A percentile compares a stretch with the other conserved stretches of the same genome.
phyloP scores from a whole-genome alignment of 331 rosid species.

The Telfairia occidentalis region DNA sequence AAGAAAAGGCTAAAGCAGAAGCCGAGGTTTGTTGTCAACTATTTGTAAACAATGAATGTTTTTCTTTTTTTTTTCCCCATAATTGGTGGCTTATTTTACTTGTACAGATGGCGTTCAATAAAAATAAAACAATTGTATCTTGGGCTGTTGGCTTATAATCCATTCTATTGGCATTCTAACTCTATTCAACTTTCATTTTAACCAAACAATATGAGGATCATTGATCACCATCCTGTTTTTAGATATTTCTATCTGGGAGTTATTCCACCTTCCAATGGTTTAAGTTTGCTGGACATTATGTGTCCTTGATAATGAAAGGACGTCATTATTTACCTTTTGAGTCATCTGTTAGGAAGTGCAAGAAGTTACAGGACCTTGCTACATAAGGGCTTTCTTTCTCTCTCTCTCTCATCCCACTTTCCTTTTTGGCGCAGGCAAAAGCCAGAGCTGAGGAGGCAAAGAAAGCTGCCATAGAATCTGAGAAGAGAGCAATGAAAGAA shows the following conservation, averaged over 20 bases:
- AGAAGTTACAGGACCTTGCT: neutral
- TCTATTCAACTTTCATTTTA: neutral
- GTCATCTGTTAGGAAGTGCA: neutral
- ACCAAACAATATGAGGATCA: neutral
- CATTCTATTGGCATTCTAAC: neutral
- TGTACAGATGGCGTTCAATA: neutral
- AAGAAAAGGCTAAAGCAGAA: slow-evolving; percentile 77
- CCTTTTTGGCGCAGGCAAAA: slow-evolving; percentile 38
- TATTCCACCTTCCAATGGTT: neutral
- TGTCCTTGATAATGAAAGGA: neutral
- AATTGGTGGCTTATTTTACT: neutral
- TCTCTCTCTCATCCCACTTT: neutral
- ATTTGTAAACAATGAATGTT: slow-evolving; percentile 13
- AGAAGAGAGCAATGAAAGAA: slow-evolving; percentile 47
- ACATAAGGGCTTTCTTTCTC: neutral
- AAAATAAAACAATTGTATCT: neutral
- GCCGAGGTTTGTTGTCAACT: slow-evolving; percentile 46
- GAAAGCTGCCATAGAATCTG: slow-evolving; percentile 64
- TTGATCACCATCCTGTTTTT: neutral
- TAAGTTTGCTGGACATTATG: neutral
- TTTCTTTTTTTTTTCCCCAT: neutral
- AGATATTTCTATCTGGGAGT: neutral
- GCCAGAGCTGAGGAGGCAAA: slow-evolving; percentile 64
- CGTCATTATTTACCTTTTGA: neutral
- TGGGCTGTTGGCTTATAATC: neutral